Base-by-base conservation (phyloP, 192 early-diverging fungal species). In the Rhizoclosmatium globosum region DNA sequence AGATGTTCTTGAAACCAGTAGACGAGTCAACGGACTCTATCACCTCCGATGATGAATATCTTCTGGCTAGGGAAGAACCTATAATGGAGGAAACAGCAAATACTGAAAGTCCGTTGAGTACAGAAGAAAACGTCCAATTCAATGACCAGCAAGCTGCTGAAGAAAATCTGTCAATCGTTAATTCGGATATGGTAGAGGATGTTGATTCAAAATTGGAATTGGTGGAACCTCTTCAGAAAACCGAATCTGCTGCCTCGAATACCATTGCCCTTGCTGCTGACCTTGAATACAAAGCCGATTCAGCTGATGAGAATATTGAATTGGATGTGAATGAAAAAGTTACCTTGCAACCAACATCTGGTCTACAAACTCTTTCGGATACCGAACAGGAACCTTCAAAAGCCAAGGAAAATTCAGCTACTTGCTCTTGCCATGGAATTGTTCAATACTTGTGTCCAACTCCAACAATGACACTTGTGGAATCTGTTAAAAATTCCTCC, bases 401-500 rank as follows among this genome's bases (percentile, higher is more conserved):
- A 43, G 66, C 15, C 9, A 43, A 64, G 7, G 61, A 9, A 38
- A 38, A 21, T 21, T 64, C 61, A 17, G 56, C 17, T 17, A 47
- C 53, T 17, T 76, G 74, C 50, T 23, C 64, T 46, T 76, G 74
- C 74, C 74, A 76, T 43, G 74, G 74, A 47, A 59, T 76, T 38
- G 46, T 56, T 3, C 19, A 64, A 41, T 67, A 67, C 23, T 43
- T 76, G 23, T 76, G 74, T 38, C 74, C 74, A 9, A 41, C 64
- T 2, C 61, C 74, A 7, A 19, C 60, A 4, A 15, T 64, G 2
- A 11, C 21, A 21, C 43, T 75, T 39, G 59, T 60, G 11, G 23
- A 39, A 31, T 44, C 38, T 13, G 21, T 31, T 15, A 46, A 23
- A 45, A 68, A 15, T 17, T 13, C 15, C 11, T 13, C 21, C 67